Base-by-base conservation (phyloP, 2,329 filamentous ascomycete species). In the Stachybotrys chlorohalonatus region DNA sequence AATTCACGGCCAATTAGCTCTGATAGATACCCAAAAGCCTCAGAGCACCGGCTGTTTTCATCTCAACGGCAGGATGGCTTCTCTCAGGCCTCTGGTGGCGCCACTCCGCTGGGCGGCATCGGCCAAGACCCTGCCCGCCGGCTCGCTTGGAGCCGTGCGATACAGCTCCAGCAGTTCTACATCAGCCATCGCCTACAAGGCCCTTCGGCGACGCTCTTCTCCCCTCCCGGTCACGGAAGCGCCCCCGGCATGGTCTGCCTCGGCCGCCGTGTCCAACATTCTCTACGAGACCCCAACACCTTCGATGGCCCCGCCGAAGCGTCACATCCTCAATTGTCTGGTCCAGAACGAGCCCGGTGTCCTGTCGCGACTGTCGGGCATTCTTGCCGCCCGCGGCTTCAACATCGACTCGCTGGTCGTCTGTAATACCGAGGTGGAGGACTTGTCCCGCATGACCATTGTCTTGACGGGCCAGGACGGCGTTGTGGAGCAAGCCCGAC, bases 261-360 rank as follows among this genome's bases (percentile, higher is more conserved):
- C 94, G 63, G 90, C 94, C 16, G 94, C 94, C 62, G 94, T 99
- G 61, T 95, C 90, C 69, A 96, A 93, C 71, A 99, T 99, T 69
- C 89, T 99, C 72, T 99, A 99, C 79, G 94, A 99, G 80, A 97
- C 92, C 3, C 94, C 94, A 6, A 80, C 89, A 16, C 89, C 91
- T 7, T 92, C 90, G 13, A 80, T 80, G 64, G 85, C 85, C 30
- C 93, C 94, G 8, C 87, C 90, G 49, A 97, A 96, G 77, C 87
- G 92, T 54, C 94, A 99, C 74, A 84, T 99, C 68, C 86, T 99
- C 73, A 99, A 99, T 77, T 99, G 94, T 71, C 83, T 99, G 58
- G 94, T 99, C 57, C 94, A 99, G 75, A 99, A 99, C 76, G 94
- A 99, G 78, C 94, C 94, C 11, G 94, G 94, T 76, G 94, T 99